Evolutionary conservation across 1,284 basidiomycete species (phyloP), one percentile per base, ranked within the genome.

Genomic region (Trichosporon sp.): DNA sequence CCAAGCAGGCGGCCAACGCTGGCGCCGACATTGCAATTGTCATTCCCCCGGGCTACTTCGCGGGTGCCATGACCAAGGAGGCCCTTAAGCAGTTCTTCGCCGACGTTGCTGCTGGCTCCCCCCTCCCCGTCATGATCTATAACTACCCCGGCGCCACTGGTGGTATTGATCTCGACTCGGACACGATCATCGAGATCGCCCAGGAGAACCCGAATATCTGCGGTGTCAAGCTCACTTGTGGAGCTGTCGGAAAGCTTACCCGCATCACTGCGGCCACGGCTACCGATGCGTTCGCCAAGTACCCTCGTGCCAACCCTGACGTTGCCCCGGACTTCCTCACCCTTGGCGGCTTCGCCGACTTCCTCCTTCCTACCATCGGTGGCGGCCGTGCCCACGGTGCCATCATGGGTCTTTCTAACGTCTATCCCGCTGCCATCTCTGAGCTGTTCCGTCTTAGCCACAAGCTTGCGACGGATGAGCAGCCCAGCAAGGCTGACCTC

Each of bases 211-310:
- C 81, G 72, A 86, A 86, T 80, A 84, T 86, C 69, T 90, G 88
- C 78, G 94, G 94, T 38, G 90, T 94, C 72, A 96, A 96, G 84
- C 88, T 95, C 75, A 95, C 93, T 37, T 96, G 94, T 79, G 93
- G 92, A 56, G 92, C 91, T 75, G 91, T 96, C 72, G 94, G 94
- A 69, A 96, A 96, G 84, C 87, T 95, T 76, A 92, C 91, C 31
- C 88, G 94, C 65, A 91, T 96, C 75, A 89, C 90, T 61, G 89
- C 89, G 38, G 86, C 87, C 4, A 89, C 93, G 5, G 87, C 90
- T 19, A 84, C 86, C n/a, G 78, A 87, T 2, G 83, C 85, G 2
- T 93, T 93, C 83, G 77, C 84, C 40, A 80, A 86, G 48, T 86
- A 90, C 82, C 91, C 92, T 35, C 90, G 91, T 77, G 90, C 88